A percentile compares a stretch with the other conserved stretches of the same genome.
Conservation (phyloP, 192 early-diverging fungal genomes). For the Radiomyces spectabilis region DNA sequence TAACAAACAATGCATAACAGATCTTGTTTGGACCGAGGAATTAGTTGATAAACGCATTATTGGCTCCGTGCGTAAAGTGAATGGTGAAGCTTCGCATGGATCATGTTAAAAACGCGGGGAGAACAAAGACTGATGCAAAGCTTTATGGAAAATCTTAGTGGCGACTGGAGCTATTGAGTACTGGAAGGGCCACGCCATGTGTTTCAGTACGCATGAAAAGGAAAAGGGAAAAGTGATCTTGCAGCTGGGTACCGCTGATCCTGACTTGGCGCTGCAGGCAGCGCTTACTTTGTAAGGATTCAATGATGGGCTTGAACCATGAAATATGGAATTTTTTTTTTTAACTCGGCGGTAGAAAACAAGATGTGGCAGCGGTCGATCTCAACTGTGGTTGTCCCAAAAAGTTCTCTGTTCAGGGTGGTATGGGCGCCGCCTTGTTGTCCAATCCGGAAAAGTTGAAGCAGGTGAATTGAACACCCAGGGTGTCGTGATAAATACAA, state of each 20-base stretch:
- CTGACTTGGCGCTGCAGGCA: slow-evolving; percentile 79
- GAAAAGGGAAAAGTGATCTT: slow-evolving; percentile 80
- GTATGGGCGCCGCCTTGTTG: slow-evolving; percentile 92
- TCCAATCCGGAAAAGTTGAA: slow-evolving; percentile 75
- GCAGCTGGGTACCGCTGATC: slow-evolving; percentile 87
- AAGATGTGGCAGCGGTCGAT: slow-evolving; percentile 88
- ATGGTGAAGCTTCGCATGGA: slow-evolving; percentile 39
- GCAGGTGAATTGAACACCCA: no score
- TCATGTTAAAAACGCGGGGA: neutral
- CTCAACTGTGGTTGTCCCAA: slow-evolving; percentile 99
- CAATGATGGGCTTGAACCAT: neutral
- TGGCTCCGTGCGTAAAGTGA: slow-evolving; percentile 61
- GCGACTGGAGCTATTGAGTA: slow-evolving; percentile 76
- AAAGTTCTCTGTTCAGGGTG: slow-evolving; percentile 85
- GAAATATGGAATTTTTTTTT: neutral
- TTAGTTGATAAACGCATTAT: slow-evolving; percentile 83
- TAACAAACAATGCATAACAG: slow-evolving; percentile 27
- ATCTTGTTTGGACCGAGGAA: slow-evolving; percentile 88
- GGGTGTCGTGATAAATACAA: no score
- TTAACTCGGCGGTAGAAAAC: slow-evolving; percentile 34
- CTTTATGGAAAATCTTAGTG: slow-evolving; percentile 9
- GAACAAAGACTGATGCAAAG: neutral
- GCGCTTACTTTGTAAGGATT: slow-evolving; percentile 65
- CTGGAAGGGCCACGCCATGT: slow-evolving; percentile 46
- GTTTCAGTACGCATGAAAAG: slow-evolving; percentile 67